phyloP scores from a whole-genome alignment of 1,139 yeast species.

The Geotrichum macrosporum region DNA sequence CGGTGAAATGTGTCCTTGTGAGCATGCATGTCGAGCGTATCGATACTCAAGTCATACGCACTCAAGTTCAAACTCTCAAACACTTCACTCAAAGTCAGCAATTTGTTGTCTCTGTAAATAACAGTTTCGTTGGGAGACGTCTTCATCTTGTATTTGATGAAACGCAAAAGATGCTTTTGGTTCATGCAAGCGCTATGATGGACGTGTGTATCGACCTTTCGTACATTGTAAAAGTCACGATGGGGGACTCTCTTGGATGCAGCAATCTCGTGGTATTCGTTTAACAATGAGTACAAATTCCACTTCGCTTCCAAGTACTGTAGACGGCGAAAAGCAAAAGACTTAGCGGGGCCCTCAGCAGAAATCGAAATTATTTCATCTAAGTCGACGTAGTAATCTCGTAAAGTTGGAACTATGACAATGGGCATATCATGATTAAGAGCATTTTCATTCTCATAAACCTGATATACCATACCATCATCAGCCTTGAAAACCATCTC shows the following conservation, averaged over 20 bases:
- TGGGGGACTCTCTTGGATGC: constrained; percentile 84
- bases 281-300: constrained; percentile 81
- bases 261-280: constrained; percentile 88
- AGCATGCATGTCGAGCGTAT: constrained; percentile 98
- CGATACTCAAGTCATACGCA: constrained; percentile 92
- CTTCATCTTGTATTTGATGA: constrained; percentile 84
- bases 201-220: constrained; percentile 98
- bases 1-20: constrained; percentile 97
- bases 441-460: constrained; percentile 42
- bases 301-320: constrained; percentile 95
- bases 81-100: constrained; percentile 80
- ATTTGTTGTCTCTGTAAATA: constrained; percentile 86
- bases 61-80: constrained; percentile 84
- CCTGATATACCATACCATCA: constrained; percentile 65
- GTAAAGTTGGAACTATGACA: constrained; percentile 64
- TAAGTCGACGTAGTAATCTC: constrained; percentile 78
- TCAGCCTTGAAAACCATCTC: constrained; percentile 50
- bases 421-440: constrained; percentile 38
- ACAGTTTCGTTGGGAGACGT: constrained; percentile 83
- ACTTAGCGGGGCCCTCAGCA: constrained; percentile 95
- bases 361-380: constrained; percentile 66
- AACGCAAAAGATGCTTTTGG: constrained; percentile 90
- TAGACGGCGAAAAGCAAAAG: constrained; percentile 89
- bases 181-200: constrained; percentile 99
- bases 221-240: constrained; percentile 93